Conservation (phyloP, 345 rosid species). For the Salix koriyanagi region DNA sequence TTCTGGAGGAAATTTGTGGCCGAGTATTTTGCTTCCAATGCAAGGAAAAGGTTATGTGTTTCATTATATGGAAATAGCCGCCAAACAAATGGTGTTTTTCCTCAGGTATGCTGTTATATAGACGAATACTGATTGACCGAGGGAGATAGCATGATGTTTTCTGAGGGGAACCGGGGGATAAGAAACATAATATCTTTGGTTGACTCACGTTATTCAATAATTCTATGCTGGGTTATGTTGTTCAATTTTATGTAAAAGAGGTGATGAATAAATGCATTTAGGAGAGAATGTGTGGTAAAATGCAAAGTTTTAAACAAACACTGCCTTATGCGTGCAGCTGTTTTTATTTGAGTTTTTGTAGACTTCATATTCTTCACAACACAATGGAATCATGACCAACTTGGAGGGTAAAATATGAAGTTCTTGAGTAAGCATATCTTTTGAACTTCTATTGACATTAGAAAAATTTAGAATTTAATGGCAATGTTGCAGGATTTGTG, state of each 20-base stretch:
- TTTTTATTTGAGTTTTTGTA: background rate
- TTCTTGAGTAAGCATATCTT: background rate
- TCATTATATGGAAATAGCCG: constrained; percentile 97
- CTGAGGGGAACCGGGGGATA: background rate
- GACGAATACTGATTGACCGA: background rate
- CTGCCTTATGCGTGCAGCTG: background rate
- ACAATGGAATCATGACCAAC: background rate
- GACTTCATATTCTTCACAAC: background rate
- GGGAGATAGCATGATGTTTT: background rate
- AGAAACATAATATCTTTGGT: background rate
- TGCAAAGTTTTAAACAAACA: background rate
- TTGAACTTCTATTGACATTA: background rate
- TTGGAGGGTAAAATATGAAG: background rate
- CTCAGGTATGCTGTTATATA: constrained; percentile 63
- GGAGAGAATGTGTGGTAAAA: background rate
- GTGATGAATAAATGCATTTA: background rate
- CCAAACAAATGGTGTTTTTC: constrained; percentile 89
- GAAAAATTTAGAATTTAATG: background rate
- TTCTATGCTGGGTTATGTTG: background rate
- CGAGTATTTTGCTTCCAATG: constrained; percentile 85
- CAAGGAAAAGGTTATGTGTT: constrained; percentile 96
- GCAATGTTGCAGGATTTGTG: constrained; percentile 74
- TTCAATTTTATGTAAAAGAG: background rate
- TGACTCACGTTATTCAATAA: background rate
- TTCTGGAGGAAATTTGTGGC: constrained; percentile 97